phyloP scores from a whole-genome alignment of 371 early-diverging fungal species.

The Syncephalastrum contaminatum region DNA sequence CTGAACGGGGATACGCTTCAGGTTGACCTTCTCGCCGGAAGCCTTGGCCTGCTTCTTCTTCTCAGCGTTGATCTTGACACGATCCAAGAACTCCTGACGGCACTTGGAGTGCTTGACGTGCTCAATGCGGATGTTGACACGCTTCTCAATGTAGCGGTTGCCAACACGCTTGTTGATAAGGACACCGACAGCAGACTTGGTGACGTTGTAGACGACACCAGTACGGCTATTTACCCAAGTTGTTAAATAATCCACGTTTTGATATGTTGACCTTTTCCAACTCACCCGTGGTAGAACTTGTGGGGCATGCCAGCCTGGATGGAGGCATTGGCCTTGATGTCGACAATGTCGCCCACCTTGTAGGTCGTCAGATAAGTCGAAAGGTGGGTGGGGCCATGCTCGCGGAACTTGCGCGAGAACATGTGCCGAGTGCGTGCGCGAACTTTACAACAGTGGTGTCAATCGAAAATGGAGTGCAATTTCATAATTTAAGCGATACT shows the following conservation, averaged over 20 bases:
- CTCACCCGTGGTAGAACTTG: conserved; percentile 99
- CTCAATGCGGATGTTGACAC: conserved; percentile 97
- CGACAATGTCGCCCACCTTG: conserved; percentile 70
- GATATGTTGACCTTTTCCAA: conserved; percentile 5
- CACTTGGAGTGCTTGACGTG: conserved; percentile 99
- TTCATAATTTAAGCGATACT: conserved; percentile 18
- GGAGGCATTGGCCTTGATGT: conserved; percentile 65
- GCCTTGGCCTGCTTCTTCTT: conserved; percentile 82
- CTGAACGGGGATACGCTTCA: conserved; percentile 93
- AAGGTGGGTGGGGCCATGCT: conserved; percentile 90
- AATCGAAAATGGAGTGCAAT: background rate
- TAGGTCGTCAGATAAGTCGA: conserved; percentile 97
- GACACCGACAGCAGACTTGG: conserved; percentile 98
- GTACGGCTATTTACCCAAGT: conserved; percentile 76
- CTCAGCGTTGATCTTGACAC: conserved; percentile 94
- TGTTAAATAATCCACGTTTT: background rate
- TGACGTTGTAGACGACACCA: conserved; percentile 97
- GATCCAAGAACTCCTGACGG: conserved; percentile 97
- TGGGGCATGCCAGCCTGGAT: conserved; percentile 99
- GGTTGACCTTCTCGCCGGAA: conserved; percentile 62
- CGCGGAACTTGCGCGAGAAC: conserved; percentile 97
- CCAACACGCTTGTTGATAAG: conserved; percentile 98
- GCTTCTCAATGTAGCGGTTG: conserved; percentile 97
- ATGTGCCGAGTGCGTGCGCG: conserved; percentile 99
- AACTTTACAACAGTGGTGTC: conserved; percentile 34